Evolutionary conservation across 345 rosid species (phyloP), one percentile per base, ranked within the genome.

Genomic region (Physaria fendleri): DNA sequence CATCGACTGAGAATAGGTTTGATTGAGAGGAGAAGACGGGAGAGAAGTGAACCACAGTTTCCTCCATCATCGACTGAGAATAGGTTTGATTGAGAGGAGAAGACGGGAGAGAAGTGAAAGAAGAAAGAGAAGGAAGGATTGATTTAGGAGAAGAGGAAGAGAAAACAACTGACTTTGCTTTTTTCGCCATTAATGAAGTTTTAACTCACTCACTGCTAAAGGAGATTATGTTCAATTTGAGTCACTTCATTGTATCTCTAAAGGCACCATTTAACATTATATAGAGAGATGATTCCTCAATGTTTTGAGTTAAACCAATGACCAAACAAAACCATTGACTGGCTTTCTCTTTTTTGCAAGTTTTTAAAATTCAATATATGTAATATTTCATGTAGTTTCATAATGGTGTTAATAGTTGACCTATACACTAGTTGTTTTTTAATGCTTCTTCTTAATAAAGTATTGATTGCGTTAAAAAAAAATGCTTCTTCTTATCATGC

Each of bases 41-140:
- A 65, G 55, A n/a, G 75, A 32, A 8, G 64, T 25, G 56, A 68
- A 54, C 51, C 3, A 90, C 67, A 35, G 56, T 77, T 40, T 82
- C 81, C 39, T 78, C 81, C 70, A 75, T 64, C 73, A 74, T 29
- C 7, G 81, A 68, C 54, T 70, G 64, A 14, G 94, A 74, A 58
- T 65, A 76, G 0, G 65, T 60, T 7, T 64, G 49, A 5, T 6
- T 40, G 4, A 50, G 62, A 35, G 50, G 56, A 4, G 52, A 55
- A 71, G 34, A 63, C 8, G 61, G 56, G 38, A 65, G 55, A n/a
- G 75, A 32, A 8, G 64, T 25, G 56, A 68, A 54, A 40, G 68
- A 55, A 56, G 71, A n/a, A 51, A 52, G n/a, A 12, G 74, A 56
- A 8, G 69, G 50, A 25, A 41, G 17, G 21, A 21, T 15, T 11